Evolutionary conservation across 768 basidiomycete genomes (phyloP).

Genomic region (Collybia sordida): DNA sequence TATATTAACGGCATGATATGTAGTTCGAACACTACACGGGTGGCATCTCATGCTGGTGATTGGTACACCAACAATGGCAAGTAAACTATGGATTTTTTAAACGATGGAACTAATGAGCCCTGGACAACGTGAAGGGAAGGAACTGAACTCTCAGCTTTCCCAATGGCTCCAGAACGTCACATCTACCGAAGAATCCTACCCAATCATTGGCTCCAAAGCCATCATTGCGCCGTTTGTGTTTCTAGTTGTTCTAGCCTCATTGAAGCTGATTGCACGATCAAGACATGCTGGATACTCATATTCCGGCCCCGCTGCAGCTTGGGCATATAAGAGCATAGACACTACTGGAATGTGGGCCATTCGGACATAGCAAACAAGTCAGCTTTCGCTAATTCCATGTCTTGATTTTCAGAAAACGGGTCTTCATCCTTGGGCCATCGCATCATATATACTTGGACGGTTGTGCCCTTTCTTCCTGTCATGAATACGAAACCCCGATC

Average conservation of each 20-base stretch:
- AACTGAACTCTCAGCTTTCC: slow-evolving; percentile 62
- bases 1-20: neutral
- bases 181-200: slow-evolving; percentile 46
- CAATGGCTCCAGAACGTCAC: slow-evolving; percentile 61
- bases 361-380: no score
- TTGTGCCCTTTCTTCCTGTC: slow-evolving; percentile 83
- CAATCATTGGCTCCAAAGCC: slow-evolving; percentile 72
- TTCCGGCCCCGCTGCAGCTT: slow-evolving; percentile 91
- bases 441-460: slow-evolving; percentile 88
- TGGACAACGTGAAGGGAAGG: slow-evolving; percentile 36
- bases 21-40: slow-evolving; percentile 30
- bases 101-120: no score
- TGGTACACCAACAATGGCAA: slow-evolving; percentile 84
- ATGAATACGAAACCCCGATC: slow-evolving; percentile 80
- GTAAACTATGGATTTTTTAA: slow-evolving; percentile 5
- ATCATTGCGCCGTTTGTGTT: slow-evolving; percentile 90
- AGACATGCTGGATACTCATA: slow-evolving; percentile 97
- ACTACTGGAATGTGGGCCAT: slow-evolving; percentile 69
- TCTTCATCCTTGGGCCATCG: slow-evolving; percentile 95
- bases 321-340: slow-evolving; percentile 93
- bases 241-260: slow-evolving; percentile 1
- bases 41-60: slow-evolving; percentile 82
- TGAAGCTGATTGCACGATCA: slow-evolving; percentile 5
- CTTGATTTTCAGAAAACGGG: slow-evolving; percentile 62
- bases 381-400: no score